Base-by-base conservation (phyloP, 2,329 filamentous ascomycete genomes). In the Macroventuria anomochaeta region DNA sequence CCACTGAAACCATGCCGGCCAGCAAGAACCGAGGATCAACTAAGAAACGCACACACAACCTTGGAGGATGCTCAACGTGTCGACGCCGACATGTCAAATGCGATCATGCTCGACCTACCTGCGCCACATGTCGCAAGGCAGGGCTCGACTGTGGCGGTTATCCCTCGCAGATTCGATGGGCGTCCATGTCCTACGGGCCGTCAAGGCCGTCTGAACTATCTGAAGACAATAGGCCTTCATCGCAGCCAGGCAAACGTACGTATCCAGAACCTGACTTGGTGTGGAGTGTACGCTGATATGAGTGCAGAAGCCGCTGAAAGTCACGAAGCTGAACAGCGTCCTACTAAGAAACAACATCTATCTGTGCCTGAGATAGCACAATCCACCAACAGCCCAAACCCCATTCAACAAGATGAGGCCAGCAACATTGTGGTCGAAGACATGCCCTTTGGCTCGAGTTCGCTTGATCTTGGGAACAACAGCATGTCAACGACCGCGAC, bases 11-110 rank as follows among this genome's bases (percentile, higher is more conserved):
- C 36, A 58, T 55, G 50, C 55, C 46, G 10, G 26, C 51, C 34
- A 48, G 36, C 25, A 55, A 53, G 21, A 41, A 51, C 39, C 34
- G 51, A 32, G 46, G 46, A 29, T 15, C 48, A 25, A 34, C 46
- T n/a, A 44, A 47, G 36, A 57, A 57, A 46, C 53, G 53, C 34
- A 59, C 57, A 28, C 53, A 59, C 41, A 59, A 59, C 11, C 49
- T 59, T 11, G 57, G 57, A 25, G 57, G 53, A 21, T 59, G 57
- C 40, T 20, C 48, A 40, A 59, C 53, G 4, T 59, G 57, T 32
- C 46, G 57, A 37, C 44, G 49, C 8, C 49, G 57, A n/a, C 57
- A 57, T 26, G 48, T 59, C 15, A 59, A 59, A 42, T 57, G 49
- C 28, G 53, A 57, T 28, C 53, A 47, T 36, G 37, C 44, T 6